A percentile compares a stretch with the other conserved stretches of the same genome.
phyloP scores from a whole-genome alignment of 371 early-diverging fungal genomes.

The Apophysomyces trapeziformis region DNA sequence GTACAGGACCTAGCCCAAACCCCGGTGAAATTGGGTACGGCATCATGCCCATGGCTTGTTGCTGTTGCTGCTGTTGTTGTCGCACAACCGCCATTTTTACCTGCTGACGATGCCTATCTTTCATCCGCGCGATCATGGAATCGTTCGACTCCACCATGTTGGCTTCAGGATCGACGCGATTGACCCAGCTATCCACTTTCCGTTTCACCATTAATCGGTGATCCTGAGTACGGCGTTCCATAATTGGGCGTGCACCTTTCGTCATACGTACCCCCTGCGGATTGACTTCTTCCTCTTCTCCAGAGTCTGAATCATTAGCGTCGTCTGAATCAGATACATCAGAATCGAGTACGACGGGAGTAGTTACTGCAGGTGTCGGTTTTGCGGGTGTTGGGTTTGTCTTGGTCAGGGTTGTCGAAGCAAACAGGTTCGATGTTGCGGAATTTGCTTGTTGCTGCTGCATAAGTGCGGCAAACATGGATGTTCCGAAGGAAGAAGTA shows the following conservation, averaged over 20 bases:
- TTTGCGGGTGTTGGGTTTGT: conserved; percentile 3
- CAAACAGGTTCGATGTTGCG: neutral
- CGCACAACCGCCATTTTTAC: conserved; percentile 44
- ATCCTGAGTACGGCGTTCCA: conserved; percentile 46
- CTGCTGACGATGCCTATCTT: conserved; percentile 47
- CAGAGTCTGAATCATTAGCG: conserved; percentile 15
- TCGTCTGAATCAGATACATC: conserved; percentile 47
- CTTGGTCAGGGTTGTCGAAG: conserved; percentile 8
- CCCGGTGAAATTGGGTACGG: conserved; percentile 14
- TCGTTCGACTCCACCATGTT: conserved; percentile 35
- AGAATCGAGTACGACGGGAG: conserved; percentile 43
- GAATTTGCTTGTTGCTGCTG: neutral
- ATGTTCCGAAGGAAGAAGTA: conserved; percentile 8
- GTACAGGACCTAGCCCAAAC: conserved; percentile 15
- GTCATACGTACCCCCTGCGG: conserved; percentile 15
- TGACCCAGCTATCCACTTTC: conserved; percentile 45
- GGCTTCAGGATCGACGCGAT: conserved; percentile 39
- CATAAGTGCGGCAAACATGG: conserved; percentile 8
- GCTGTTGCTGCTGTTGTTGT: conserved; percentile 31
- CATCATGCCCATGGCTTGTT: conserved; percentile 17
- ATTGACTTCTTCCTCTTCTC: conserved; percentile 20
- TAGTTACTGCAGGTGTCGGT: conserved; percentile 16
- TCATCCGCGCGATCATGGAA: conserved; percentile 47
- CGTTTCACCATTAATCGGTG: conserved; percentile 40
- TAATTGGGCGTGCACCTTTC: conserved; percentile 43